Base-by-base conservation (phyloP, 192 early-diverging fungal species). In the Chytriomyces sp. region DNA sequence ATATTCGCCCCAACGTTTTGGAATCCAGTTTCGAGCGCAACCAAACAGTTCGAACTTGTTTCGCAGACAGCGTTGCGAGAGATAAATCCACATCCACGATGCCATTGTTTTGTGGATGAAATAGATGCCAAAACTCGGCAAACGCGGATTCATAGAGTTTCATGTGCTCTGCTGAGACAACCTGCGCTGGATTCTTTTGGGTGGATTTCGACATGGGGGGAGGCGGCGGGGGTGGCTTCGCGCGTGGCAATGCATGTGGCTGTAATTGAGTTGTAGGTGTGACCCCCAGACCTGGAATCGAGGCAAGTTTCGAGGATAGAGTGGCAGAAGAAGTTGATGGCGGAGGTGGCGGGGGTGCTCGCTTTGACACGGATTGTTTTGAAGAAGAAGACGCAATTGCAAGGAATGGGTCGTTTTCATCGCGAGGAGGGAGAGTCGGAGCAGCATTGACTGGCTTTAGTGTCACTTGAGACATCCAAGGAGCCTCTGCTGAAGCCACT, bases 21-120 rank as follows among this genome's bases (percentile, higher is more conserved):
- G 18, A 26, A 57, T 69, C 67, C 26, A 80, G 23, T 28, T 67
- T 62, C 6, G 47, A 59, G 60, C 79, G 13, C 72, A 80, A 70
- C 79, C 79, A 80, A 7, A 80, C 45, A 6, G 67, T 76, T 9
- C 79, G 64, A 7, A 80, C 79, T 46, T 76, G 75, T 28, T 50
- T 76, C 48, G 65, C 66, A 5, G 45, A n/a, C 1, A 80, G 43
- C 0, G n/a, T 23, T 8, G 61, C 13, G 11, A 20, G 10, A 11
- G 57, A 53, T 35, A 35, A 35, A 1, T 50, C 44, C 11, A 24
- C 23, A n/a, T 35, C 23, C 48, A 23, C 11, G 9, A 60, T 23
- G 8, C 23, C 43, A 60, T 44, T 28, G 28, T 35, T 35, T 35
- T 35, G 28, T 0, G 71, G 59, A 20, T 73, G 61, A 13, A 75